Percentiles rank a stretch among this genome's conserved stretches.
Evolutionary conservation across 129 eudicot species (phyloP).

Genomic region (Flaveria bidentis): DNA sequence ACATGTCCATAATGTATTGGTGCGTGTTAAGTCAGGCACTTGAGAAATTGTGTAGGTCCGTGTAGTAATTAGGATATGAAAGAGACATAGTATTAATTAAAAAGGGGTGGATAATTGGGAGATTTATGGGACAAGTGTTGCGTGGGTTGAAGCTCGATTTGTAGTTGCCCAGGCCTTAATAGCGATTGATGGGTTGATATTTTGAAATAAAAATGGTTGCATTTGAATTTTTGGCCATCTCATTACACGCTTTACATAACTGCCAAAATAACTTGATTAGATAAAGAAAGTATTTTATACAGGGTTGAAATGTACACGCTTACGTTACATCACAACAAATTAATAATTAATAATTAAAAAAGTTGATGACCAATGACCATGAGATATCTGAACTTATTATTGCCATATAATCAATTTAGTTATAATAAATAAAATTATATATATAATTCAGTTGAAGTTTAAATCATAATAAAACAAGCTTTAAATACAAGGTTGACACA

Average conservation of each 20-base stretch:
- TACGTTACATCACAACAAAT: no score
- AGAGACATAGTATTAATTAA: slow-evolving; percentile 30
- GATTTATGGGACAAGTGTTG: slow-evolving; percentile 36
- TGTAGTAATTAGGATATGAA: slow-evolving; percentile 3
- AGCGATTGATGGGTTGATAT: slow-evolving; percentile 37
- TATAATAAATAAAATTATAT: no score
- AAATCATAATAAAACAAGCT: no score
- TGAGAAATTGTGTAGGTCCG: background rate
- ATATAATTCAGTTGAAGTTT: no score
- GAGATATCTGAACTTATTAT: no score
- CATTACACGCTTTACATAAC: background rate
- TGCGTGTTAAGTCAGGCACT: no score
- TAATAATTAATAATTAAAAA: no score
- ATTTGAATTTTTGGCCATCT: slow-evolving; percentile 25
- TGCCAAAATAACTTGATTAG: slow-evolving; percentile 6
- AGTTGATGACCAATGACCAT: no score
- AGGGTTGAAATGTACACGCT: no score
- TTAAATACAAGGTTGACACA: no score
- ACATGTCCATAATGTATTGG: no score
- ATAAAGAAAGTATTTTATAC: background rate
- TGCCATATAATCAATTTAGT: no score
- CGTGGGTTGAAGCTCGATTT: slow-evolving; percentile 29
- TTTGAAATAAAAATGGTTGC: slow-evolving; percentile 23
- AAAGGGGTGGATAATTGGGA: slow-evolving; percentile 27
- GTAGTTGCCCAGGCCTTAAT: slow-evolving; percentile 28